Conservation (phyloP, 208 protist genomes). For the Leishmania mexicana region DNA sequence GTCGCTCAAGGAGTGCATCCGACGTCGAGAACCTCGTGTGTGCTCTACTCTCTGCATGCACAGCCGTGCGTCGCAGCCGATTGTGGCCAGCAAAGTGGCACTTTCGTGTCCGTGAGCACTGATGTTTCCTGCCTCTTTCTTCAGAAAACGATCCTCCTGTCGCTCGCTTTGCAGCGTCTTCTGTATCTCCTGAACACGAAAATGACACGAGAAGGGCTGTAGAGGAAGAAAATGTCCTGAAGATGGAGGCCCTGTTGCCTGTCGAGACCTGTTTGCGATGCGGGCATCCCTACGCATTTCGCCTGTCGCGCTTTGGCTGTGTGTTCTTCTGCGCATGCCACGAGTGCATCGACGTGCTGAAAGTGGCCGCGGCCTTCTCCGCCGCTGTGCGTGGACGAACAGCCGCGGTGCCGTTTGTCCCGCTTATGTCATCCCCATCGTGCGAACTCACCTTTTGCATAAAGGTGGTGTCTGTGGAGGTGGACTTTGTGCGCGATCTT, state of each 20-base stretch:
- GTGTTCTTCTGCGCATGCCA: constrained; percentile 63
- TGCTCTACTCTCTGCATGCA: background rate
- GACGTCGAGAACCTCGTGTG: background rate
- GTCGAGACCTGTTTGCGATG: constrained; percentile 46
- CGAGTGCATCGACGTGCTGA: constrained; percentile 47
- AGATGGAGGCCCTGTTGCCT: constrained; percentile 62
- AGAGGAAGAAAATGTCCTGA: background rate
- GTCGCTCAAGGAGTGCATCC: background rate
- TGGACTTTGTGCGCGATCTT: constrained; percentile 34
- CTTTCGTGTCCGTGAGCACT: constrained; percentile 3
- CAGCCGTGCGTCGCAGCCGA: background rate
- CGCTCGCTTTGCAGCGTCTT: background rate
- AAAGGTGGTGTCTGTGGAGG: constrained; percentile 50
- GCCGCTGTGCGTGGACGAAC: constrained; percentile 16
- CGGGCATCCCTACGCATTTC: constrained; percentile 40
- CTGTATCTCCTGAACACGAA: background rate
- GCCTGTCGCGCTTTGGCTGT: constrained; percentile 70
- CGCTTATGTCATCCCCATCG: constrained; percentile 40
- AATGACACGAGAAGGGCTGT: background rate
- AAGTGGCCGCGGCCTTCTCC: constrained; percentile 40
- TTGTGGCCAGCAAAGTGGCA: background rate
- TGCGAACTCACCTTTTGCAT: constrained; percentile 34
- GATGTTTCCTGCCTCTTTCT: background rate
- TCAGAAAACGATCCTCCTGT: background rate
- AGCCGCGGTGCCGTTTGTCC: constrained; percentile 31